phyloP scores from a whole-genome alignment of 331 rosid genomes.

The Rhamnella rubrinervis region DNA sequence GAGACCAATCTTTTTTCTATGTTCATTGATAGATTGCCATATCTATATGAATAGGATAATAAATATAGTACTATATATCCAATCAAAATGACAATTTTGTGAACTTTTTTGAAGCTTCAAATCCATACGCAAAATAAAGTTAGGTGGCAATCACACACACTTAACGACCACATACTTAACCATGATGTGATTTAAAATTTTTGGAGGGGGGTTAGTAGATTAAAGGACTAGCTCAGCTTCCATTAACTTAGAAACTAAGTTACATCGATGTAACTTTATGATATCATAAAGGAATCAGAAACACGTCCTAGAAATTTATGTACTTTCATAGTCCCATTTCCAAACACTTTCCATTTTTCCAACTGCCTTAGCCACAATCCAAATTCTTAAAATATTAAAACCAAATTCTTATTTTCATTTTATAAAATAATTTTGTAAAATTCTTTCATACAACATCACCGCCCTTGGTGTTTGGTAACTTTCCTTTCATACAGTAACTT shows the following conservation, averaged over 20 bases:
- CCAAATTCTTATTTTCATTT: too few relatives aligned
- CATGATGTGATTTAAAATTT: conserved; percentile 46
- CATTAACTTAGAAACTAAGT: background rate
- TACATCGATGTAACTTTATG: too few relatives aligned
- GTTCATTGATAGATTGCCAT: background rate
- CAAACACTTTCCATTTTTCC: too few relatives aligned
- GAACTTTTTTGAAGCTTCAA: conserved; percentile 27
- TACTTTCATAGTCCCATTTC: too few relatives aligned
- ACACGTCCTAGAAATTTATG: too few relatives aligned
- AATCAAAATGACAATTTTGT: conserved; percentile 32
- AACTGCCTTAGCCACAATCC: too few relatives aligned
- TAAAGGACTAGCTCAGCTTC: conserved; percentile 37
- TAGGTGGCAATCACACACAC: conserved; percentile 64
- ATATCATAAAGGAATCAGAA: background rate
- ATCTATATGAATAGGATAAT: conserved; percentile 19
- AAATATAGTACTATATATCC: background rate
- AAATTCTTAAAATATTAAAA: too few relatives aligned
- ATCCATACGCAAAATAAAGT: conserved; percentile 42
- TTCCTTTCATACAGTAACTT: too few relatives aligned
- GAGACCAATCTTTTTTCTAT: background rate
- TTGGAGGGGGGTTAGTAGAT: conserved; percentile 38
- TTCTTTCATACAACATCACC: too few relatives aligned
- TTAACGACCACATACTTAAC: conserved; percentile 45
- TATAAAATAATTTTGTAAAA: too few relatives aligned
- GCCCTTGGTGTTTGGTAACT: too few relatives aligned